A percentile compares a stretch with the other conserved stretches of the same genome.
Evolutionary conservation across 495 filamentous ascomycete species (phyloP).

Genomic region (Tuber borchii): DNA sequence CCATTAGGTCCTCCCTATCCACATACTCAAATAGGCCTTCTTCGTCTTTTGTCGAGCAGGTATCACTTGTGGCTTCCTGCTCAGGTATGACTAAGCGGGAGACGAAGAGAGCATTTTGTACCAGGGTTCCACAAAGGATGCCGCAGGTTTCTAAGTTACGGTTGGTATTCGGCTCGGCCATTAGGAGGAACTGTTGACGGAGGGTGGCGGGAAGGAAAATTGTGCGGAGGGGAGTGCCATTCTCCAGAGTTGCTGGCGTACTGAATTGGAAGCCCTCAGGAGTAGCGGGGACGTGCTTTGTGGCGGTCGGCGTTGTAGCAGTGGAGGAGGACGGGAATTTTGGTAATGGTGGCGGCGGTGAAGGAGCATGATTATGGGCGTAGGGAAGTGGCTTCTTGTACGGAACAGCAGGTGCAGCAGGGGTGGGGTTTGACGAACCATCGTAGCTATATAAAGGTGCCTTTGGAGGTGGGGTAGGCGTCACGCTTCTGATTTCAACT

Average conservation of each 20-base stretch:
- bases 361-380: constrained; percentile 9
- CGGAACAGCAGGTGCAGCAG: constrained; percentile 11
- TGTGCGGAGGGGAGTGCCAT: constrained; percentile 74
- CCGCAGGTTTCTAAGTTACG: constrained; percentile 88
- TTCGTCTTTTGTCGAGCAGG: constrained; percentile 88
- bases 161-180: constrained; percentile 68
- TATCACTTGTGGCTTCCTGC: constrained; percentile 80
- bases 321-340: background rate
- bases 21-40: constrained; percentile 77
- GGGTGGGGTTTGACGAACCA: background rate
- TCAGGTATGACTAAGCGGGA: constrained; percentile 81
- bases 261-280: constrained; percentile 63
- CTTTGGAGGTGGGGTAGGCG: constrained; percentile 46
- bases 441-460: constrained; percentile 50
- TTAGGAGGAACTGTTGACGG: constrained; percentile 61
- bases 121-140: constrained; percentile 79
- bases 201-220: constrained; percentile 76
- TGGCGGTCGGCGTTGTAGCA: constrained; percentile 44
- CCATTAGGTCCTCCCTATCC: constrained; percentile 73
- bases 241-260: constrained; percentile 79
- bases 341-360: constrained; percentile 10
- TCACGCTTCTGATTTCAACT: constrained; percentile 35
- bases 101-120: constrained; percentile 91
- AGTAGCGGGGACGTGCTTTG: constrained; percentile 38
- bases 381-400: constrained; percentile 9